Evolutionary conservation across 2,329 filamentous ascomycete species (phyloP).

Genomic region (Paracoccidioides lutzii): DNA sequence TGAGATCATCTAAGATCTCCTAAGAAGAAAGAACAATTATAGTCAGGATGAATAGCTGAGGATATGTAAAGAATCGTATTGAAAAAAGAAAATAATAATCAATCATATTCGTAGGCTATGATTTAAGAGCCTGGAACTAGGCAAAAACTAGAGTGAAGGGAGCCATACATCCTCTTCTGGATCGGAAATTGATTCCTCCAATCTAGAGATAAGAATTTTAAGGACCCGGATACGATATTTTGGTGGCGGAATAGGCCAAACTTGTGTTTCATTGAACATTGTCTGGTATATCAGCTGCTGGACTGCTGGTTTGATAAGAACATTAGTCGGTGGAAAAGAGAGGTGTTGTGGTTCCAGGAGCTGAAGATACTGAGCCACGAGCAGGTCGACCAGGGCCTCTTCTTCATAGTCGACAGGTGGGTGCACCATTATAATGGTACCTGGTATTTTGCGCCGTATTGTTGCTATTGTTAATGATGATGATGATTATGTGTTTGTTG

Average conservation of each 20-base stretch:
- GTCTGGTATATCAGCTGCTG: conserved; percentile 54
- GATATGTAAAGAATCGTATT: conserved; percentile 5
- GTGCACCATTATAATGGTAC: not conserved
- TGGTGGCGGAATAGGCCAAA: conserved; percentile 48
- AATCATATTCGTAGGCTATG: conserved; percentile 7
- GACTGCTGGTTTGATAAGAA: conserved; percentile 47
- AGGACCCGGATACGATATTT: conserved; percentile 60
- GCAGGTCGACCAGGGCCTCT: conserved; percentile 20
- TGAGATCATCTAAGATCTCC: conserved; percentile 74
- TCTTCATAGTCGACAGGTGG: conserved; percentile 14
- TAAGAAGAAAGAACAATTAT: conserved; percentile 29
- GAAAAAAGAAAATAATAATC: not conserved
- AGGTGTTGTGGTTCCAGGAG: conserved; percentile 50
- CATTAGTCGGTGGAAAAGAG: conserved; percentile 47
- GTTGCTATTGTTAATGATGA: not conserved
- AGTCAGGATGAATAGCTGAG: conserved; percentile 11
- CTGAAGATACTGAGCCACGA: conserved; percentile 64
- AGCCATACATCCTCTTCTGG: conserved; percentile 73
- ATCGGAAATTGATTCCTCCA: conserved; percentile 64
- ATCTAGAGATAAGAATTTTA: conserved; percentile 55
- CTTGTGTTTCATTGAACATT: conserved; percentile 50
- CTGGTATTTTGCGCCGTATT: not conserved
- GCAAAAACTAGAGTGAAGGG: conserved; percentile 3
- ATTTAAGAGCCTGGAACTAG: conserved; percentile 11
- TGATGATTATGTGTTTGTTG: not conserved